Percentiles rank a stretch among this genome's conserved stretches.
Conservation (phyloP, 306 rosid species). For the Gleditsia sinensis region DNA sequence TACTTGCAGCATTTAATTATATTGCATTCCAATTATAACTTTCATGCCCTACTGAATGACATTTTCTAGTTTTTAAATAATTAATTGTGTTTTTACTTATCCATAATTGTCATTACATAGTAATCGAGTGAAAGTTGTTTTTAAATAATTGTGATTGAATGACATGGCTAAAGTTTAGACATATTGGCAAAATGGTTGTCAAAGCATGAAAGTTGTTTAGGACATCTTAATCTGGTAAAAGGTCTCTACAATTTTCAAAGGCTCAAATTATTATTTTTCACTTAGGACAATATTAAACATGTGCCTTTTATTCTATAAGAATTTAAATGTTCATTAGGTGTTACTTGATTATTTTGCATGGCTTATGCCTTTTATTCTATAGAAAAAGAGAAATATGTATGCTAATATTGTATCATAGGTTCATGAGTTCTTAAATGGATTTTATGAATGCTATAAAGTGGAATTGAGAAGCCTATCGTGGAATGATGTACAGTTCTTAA, state of each 20-base stretch:
- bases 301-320: background rate
- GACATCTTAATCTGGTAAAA: background rate
- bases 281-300: background rate
- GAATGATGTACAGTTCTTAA: slow-evolving; percentile 39
- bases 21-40: background rate
- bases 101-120: background rate
- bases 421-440: slow-evolving; percentile 18
- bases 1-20: no score
- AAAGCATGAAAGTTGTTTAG: background rate
- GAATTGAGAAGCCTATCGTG: slow-evolving; percentile 93
- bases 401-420: background rate
- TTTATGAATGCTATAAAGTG: slow-evolving; percentile 56
- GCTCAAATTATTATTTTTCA: background rate
- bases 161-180: background rate
- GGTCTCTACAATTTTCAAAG: background rate
- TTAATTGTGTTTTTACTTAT: background rate
- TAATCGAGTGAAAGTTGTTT: background rate
- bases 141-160: background rate
- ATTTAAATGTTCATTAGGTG: background rate
- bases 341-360: slow-evolving; percentile 12
- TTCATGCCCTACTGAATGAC: background rate
- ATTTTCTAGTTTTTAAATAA: background rate
- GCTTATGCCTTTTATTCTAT: background rate
- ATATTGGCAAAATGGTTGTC: background rate
- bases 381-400: background rate